phyloP scores from a whole-genome alignment of 345 rosid genomes.

The Syzygium grande region DNA sequence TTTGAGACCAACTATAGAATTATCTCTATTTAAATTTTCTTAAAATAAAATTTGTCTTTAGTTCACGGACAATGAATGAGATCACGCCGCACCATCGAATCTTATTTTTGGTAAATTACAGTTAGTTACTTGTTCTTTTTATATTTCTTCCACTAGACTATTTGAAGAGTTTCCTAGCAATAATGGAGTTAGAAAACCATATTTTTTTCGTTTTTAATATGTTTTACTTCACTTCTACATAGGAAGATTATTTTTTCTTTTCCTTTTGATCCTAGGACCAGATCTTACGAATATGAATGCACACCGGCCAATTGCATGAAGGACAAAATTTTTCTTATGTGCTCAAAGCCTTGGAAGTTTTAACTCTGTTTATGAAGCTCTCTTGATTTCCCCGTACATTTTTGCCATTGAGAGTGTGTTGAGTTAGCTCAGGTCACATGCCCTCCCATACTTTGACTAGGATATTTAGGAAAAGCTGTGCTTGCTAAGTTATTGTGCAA shows the following conservation, averaged over 20 bases:
- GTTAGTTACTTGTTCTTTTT: accelerated
- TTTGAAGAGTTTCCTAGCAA: not conserved
- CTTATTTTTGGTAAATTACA: not conserved
- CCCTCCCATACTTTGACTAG: too few species aligned
- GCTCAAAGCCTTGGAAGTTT: too few species aligned
- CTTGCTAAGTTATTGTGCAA: too few species aligned
- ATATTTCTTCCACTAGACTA: not conserved
- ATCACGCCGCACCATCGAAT: not conserved
- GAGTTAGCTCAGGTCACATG: too few species aligned
- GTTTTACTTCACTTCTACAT: not conserved
- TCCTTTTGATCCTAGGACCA: not conserved
- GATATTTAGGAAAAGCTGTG: too few species aligned
- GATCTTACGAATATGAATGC: not conserved
- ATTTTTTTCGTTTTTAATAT: not conserved
- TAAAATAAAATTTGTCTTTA: accelerated
- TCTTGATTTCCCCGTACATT: too few species aligned
- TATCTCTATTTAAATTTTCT: too few species aligned
- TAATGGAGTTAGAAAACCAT: not conserved
- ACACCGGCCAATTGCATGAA: too few species aligned
- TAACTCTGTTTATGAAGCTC: too few species aligned
- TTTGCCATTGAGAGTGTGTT: too few species aligned
- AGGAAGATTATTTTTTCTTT: not conserved
- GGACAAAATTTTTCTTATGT: too few species aligned
- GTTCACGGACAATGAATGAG: not conserved
- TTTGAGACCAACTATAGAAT: too few species aligned